Conservation (phyloP, 768 basidiomycete genomes). For the Ramaria sp. region DNA sequence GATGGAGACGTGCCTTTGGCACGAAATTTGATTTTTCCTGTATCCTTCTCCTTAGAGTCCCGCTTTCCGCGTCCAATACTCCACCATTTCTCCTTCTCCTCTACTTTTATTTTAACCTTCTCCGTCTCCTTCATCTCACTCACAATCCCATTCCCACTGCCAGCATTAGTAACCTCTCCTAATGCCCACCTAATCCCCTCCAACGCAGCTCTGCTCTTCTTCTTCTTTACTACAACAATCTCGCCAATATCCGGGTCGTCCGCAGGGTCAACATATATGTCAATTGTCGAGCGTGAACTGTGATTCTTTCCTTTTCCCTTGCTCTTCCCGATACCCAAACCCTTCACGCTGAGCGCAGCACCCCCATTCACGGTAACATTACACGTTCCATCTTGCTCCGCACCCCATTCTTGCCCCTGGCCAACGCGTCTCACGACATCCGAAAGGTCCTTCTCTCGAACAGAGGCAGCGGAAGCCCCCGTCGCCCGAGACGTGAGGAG, state of each 20-base stretch:
- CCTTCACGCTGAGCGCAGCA: not conserved
- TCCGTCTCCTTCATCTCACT: constrained; percentile 16
- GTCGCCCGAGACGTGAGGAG: constrained; percentile 23
- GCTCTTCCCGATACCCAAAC: not conserved
- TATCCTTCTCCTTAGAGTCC: constrained; percentile 54
- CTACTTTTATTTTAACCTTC: constrained; percentile 20
- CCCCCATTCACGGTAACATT: constrained; percentile 10
- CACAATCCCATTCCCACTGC: too few species aligned
- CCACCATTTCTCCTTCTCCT: constrained; percentile 60
- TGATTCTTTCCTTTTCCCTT: not conserved
- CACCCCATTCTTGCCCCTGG: not conserved
- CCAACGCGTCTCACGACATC: constrained; percentile 46
- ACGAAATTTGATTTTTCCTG: constrained; percentile 16
- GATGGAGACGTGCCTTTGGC: constrained; percentile 37
- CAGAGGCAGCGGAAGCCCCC: constrained; percentile 17
- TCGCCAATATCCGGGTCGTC: constrained; percentile 58
- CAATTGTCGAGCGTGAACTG: constrained; percentile 23
- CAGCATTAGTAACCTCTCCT: constrained; percentile 46
- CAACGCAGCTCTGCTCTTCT: constrained; percentile 51
- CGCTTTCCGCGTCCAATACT: constrained; percentile 62
- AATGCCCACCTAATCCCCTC: constrained; percentile 43
- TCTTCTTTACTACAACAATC: constrained; percentile 67
- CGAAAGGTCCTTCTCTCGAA: constrained; percentile 37
- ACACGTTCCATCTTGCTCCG: constrained; percentile 33
- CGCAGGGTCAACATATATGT: constrained; percentile 59